phyloP scores from a whole-genome alignment of 202 grass and related monocot genomes.

The Alloteropsis angusta region DNA sequence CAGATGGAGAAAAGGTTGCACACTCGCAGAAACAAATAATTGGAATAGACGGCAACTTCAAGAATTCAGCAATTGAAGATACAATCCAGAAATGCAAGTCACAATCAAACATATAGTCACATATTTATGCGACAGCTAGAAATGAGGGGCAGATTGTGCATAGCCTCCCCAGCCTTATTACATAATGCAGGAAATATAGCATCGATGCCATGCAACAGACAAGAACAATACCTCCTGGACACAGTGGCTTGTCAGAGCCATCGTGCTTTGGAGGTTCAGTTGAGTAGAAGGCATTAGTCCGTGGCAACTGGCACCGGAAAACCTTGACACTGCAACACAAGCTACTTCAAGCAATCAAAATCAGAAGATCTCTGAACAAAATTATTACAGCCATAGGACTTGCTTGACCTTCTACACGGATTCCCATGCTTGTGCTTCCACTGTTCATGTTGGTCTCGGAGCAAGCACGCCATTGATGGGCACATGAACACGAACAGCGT shows the following conservation, averaged over 20 bases:
- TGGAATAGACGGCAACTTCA: background rate
- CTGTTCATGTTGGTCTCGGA: constrained; percentile 76
- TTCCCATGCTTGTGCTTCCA: constrained; percentile 56
- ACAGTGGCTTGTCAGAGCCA: constrained; percentile 49
- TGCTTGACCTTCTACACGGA: constrained; percentile 57
- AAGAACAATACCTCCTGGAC: constrained; percentile 53
- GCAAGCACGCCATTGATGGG: constrained; percentile 72
- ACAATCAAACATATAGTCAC: background rate
- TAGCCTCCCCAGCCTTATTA: background rate
- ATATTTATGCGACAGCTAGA: background rate
- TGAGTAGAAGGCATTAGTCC: constrained; percentile 68
- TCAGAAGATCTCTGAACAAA: background rate
- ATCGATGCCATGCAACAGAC: background rate
- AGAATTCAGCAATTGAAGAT: constrained; percentile 11
- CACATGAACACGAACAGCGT: constrained; percentile 81
- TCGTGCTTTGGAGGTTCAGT: constrained; percentile 43
- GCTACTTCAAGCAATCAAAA: constrained; percentile 15
- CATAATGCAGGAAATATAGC: background rate
- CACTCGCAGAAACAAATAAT: background rate
- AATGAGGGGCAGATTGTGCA: background rate
- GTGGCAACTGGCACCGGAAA: constrained; percentile 75
- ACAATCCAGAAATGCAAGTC: background rate
- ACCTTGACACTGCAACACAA: constrained; percentile 60
- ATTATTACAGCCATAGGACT: background rate
- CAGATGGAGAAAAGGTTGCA: background rate